phyloP scores from a whole-genome alignment of 805 yeast genomes.

The Pichia eremophila region DNA sequence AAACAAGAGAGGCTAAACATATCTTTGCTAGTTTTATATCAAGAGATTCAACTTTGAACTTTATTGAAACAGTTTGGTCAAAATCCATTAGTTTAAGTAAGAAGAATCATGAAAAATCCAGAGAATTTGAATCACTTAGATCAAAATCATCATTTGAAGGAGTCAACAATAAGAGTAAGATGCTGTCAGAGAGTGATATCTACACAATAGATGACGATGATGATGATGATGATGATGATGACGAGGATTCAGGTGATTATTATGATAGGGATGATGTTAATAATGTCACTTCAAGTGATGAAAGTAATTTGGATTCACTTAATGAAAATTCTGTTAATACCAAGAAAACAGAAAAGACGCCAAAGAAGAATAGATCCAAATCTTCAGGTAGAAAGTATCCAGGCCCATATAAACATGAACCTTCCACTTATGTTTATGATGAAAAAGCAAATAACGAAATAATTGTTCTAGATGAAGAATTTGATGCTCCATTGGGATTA shows the following conservation, averaged over 20 bases:
- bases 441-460: constrained; percentile 41
- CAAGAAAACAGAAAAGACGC: not conserved
- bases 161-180: constrained; percentile 1
- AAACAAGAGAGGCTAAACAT: constrained; percentile 54
- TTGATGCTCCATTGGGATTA: constrained; percentile 70
- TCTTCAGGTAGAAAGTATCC: not conserved
- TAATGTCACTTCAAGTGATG: constrained; percentile 21
- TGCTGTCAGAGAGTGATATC: constrained; percentile 22
- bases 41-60: constrained; percentile 66
- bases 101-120: constrained; percentile 17
- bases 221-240: constrained; percentile 10
- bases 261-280: constrained; percentile 6
- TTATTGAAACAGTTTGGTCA: constrained; percentile 66
- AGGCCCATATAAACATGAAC: constrained; percentile 59
- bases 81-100: constrained; percentile 27
- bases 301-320: not conserved
- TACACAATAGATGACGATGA: constrained; percentile 27
- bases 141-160: constrained; percentile 10
- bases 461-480: constrained; percentile 37
- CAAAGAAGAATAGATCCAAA: not conserved
- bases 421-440: constrained; percentile 42
- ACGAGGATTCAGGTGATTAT: constrained; percentile 18
- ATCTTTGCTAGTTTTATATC: constrained; percentile 82
- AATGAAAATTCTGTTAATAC: not conserved
- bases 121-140: constrained; percentile 18